phyloP scores from a whole-genome alignment of 768 basidiomycete genomes.

The Mrakia blollopis region DNA sequence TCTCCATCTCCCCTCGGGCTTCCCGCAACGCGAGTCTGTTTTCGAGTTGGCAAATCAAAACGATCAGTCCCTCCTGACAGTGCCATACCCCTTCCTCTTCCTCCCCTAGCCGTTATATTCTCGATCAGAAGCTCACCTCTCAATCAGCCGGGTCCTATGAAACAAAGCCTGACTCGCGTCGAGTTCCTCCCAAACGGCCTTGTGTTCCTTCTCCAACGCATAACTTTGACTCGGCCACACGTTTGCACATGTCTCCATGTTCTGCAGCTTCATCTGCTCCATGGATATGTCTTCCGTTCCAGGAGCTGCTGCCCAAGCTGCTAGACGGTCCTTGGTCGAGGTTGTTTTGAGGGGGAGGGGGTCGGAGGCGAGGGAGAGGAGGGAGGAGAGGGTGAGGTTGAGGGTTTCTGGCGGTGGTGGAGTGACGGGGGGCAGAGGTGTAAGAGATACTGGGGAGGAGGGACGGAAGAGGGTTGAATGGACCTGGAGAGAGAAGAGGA shows the following conservation, averaged over 20 bases:
- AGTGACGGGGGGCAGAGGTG: not conserved
- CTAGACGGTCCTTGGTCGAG: not conserved
- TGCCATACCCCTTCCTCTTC: too few relatives aligned
- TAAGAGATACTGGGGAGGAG: not conserved
- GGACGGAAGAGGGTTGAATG: constrained; percentile 8
- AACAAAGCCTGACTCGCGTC: constrained; percentile 37
- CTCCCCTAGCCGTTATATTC: too few relatives aligned
- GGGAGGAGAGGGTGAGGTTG: not conserved
- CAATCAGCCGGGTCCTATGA: constrained; percentile 39
- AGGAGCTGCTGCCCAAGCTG: constrained; percentile 26
- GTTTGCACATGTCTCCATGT: constrained; percentile 4
- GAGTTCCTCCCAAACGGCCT: constrained; percentile 40
- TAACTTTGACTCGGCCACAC: constrained; percentile 12
- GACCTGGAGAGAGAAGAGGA: not conserved
- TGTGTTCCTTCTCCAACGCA: constrained; percentile 18
- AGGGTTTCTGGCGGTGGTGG: not conserved
- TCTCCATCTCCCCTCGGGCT: constrained; percentile 25
- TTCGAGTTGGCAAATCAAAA: too few relatives aligned
- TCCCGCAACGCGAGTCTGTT: constrained; percentile 36
- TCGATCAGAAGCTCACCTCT: constrained; percentile 25
- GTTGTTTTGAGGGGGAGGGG: constrained; percentile 27
- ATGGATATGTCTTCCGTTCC: constrained; percentile 21
- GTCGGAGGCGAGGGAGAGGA: constrained; percentile 16
- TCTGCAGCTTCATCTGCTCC: constrained; percentile 23
- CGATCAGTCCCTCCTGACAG: too few relatives aligned